A percentile compares a stretch with the other conserved stretches of the same genome.
Evolutionary conservation across 179 eudicot genomes (phyloP).

Genomic region (Sideroxylon spinosum): DNA sequence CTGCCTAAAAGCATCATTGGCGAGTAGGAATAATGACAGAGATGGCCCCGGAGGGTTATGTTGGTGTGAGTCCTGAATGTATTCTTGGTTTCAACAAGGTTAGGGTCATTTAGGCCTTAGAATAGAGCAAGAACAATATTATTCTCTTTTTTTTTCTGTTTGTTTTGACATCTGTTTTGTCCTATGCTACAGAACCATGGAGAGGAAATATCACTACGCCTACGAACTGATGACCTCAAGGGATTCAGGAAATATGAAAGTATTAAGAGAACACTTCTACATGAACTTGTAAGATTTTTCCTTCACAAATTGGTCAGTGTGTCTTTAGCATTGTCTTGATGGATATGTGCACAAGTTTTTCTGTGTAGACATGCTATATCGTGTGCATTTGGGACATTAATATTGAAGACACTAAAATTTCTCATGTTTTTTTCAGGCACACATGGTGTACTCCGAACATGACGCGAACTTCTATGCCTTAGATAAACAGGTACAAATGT

Average conservation of each 20-base stretch:
- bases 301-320: neutral
- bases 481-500: slow-evolving; percentile 57
- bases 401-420: neutral
- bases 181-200: slow-evolving; percentile 62
- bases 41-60: slow-evolving; percentile 94
- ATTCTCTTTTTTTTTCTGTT: neutral
- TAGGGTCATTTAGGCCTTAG: slow-evolving; percentile 11
- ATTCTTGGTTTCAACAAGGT: slow-evolving; percentile 90
- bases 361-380: neutral
- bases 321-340: neutral
- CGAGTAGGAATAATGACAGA: slow-evolving; percentile 96
- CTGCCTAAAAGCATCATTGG: slow-evolving; percentile 73
- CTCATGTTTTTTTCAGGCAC: slow-evolving; percentile 50
- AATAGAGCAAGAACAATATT: neutral
- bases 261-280: slow-evolving; percentile 79
- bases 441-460: slow-evolving; percentile 82
- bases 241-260: slow-evolving; percentile 86
- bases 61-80: slow-evolving; percentile 81
- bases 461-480: slow-evolving; percentile 75
- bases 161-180: slow-evolving; percentile 21
- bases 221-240: slow-evolving; percentile 92
- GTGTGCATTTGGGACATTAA: neutral
- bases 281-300: slow-evolving; percentile 68
- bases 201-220: slow-evolving; percentile 89
- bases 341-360: neutral